Evolutionary conservation across 768 basidiomycete species (phyloP), one percentile per base, ranked within the genome.

Genomic region (Cystofilobasidium bisporidii): DNA sequence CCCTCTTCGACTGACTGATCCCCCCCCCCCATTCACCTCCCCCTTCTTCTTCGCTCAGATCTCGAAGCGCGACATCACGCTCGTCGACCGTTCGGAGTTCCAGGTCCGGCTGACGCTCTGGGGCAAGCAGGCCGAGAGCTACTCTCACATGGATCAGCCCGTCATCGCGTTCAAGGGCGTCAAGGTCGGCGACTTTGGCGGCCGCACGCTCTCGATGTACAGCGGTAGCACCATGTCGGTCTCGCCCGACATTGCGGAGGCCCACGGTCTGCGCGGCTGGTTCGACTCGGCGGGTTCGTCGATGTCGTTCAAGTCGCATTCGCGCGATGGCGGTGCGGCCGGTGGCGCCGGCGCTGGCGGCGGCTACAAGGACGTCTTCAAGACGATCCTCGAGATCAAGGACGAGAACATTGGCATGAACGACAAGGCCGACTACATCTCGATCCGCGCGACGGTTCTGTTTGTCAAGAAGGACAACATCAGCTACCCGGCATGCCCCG

Each of bases 101-200:
- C 83, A 86, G 20, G 86, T 90, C 47, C 84, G 90, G 40, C 75
- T 97, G 71, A 99, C 94, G 3, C 80, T 98, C 36, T 99, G 94
- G 96, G 96, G 94, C 28, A 91, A 88, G 76, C 72, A 71, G 61
- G 55, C 68, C 22, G 69, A 68, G 30, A 69, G 70, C 53, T 60
- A 57, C 32, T 68, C 71, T 0, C 78, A 79, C 24, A 79, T 81
- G 15, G 81, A 81, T 59, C 75, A 81, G 60, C 84, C 89, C 12
- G 85, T 98, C 36, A 82, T 93, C 71, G 94, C 94, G 5, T 89
- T 93, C 82, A 96, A 93, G 78, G 87, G 89, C 28, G 89, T 91
- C 71, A 90, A 87, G 76, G 89, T 98, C 47, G 86, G 90, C 32
- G 94, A 97, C 71, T 99, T 87, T 76, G 86, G 87, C 73, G 91